Percentiles rank a stretch among this genome's conserved stretches.
These are phyloP conservation scores for Talaromyces piceae DNA, from an alignment of 2,329 filamentous ascomycete species.

Conservation along the genomic window DNA sequence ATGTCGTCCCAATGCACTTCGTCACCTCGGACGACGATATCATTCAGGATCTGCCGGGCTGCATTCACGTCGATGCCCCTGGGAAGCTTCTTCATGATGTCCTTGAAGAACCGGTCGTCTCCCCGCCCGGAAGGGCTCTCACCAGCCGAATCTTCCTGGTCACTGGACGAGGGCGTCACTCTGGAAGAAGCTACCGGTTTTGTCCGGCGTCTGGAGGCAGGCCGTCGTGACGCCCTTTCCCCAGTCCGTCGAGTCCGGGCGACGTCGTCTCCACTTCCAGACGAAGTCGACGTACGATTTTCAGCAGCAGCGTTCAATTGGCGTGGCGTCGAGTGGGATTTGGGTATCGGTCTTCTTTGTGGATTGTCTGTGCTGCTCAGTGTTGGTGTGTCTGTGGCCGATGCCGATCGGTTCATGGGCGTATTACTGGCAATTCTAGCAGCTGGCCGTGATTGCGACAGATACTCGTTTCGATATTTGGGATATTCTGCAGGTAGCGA, in stretches of 20 bases:
- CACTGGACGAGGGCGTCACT: slow-evolving; percentile 40
- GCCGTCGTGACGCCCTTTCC: background rate
- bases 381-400: slow-evolving; percentile 9
- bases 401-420: slow-evolving; percentile 10
- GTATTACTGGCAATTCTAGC: slow-evolving; percentile 1
- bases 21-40: slow-evolving; percentile 90
- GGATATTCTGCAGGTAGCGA: slow-evolving; percentile 23
- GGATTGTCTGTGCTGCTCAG: background rate
- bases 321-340: slow-evolving; percentile 9
- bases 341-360: slow-evolving; percentile 1
- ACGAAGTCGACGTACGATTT: slow-evolving; percentile 15
- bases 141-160: slow-evolving; percentile 32
- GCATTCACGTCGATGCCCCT: slow-evolving; percentile 73
- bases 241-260: slow-evolving; percentile 15
- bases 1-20: slow-evolving; percentile 94
- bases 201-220: slow-evolving; percentile 17
- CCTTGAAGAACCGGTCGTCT: slow-evolving; percentile 52
- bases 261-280: slow-evolving; percentile 29
- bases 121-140: slow-evolving; percentile 42
- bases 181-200: slow-evolving; percentile 20
- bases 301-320: slow-evolving; percentile 1
- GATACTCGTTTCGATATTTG: slow-evolving; percentile 9
- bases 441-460: background rate
- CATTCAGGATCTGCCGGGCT: slow-evolving; percentile 88
- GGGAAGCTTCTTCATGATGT: slow-evolving; percentile 69